Percentiles rank a stretch among this genome's conserved stretches.
These are phyloP conservation scores for carrot (Daucus carota) DNA, from an alignment of 129 eudicot genomes.

Conservation along the genomic window DH1_v3.0 NC_030386.2:4336501-4337000, in stretches of 20 bases:
- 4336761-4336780: background rate
- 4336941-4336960: constrained; percentile 94
- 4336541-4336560: constrained; percentile 39
- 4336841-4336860: constrained; percentile 11
- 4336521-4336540: constrained; percentile 75
- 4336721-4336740: background rate
- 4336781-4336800: background rate
- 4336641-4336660: background rate
- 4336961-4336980: constrained; percentile 81
- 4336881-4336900: constrained; percentile 79
- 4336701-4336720: background rate
- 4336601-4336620: background rate
- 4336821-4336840: constrained; percentile 3
- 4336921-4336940: constrained; percentile 74
- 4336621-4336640: background rate
- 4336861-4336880: constrained; percentile 72
- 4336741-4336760: background rate
- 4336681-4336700: background rate
- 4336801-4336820: background rate
- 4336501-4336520: constrained; percentile 85
- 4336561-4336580: background rate
- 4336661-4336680: background rate
- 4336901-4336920: constrained; percentile 89
- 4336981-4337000: constrained; percentile 39
- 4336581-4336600: background rate